Evolutionary conservation across 148 eudicot genomes (phyloP).

Genomic region (Bassia scoparia): DNA sequence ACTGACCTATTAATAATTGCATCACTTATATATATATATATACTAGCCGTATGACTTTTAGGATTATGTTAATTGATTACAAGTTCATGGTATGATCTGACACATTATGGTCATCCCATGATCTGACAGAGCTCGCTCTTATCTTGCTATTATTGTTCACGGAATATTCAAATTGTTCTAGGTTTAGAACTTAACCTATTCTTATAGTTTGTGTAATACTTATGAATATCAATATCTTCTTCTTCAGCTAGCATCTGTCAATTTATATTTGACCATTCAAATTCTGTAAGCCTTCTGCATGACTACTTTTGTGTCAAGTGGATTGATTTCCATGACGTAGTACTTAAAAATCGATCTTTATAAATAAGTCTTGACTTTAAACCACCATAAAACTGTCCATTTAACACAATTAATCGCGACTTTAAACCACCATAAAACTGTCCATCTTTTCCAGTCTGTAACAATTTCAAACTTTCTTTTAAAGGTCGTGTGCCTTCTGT

Average conservation of each 20-base stretch:
- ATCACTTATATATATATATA: too few relatives aligned
- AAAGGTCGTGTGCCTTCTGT: too few relatives aligned
- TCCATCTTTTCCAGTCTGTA: too few relatives aligned
- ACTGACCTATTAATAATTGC: too few relatives aligned
- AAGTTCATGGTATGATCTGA: too few relatives aligned
- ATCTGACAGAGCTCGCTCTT: slow-evolving; percentile 10
- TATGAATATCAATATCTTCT: background rate
- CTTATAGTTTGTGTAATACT: background rate
- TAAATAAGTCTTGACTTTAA: background rate
- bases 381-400: too few relatives aligned
- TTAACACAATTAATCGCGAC: too few relatives aligned
- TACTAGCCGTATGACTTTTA: too few relatives aligned
- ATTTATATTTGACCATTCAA: background rate
- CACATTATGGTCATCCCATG: background rate
- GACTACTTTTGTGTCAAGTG: background rate
- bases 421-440: too few relatives aligned
- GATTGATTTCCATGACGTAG: background rate
- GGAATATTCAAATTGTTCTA: background rate
- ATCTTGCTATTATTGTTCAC: background rate
- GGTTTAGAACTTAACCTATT: background rate
- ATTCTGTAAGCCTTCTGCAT: background rate
- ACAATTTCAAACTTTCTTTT: background rate
- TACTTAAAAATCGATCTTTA: background rate
- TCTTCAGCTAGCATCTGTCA: background rate
- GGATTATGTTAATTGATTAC: too few relatives aligned